These are phyloP conservation scores for Acacia crassicarpa DNA, from an alignment of 306 rosid species.

Conservation along the genomic window DNA sequence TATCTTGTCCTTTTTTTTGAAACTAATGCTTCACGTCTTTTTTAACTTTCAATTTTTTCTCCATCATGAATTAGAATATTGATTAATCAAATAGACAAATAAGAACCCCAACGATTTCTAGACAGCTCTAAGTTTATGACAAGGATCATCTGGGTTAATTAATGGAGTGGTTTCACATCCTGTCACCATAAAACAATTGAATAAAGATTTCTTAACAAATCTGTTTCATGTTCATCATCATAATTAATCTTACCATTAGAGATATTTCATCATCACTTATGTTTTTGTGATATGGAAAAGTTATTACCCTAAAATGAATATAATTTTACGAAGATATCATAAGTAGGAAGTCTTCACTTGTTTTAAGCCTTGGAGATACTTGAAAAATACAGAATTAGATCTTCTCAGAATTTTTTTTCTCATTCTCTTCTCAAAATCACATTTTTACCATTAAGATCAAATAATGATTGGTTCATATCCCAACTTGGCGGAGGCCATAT, in stretches of 20 bases:
- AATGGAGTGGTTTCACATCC: slow-evolving; percentile 9
- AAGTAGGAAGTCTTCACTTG: not conserved
- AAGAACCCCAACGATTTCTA: too few relatives aligned
- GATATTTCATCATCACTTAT: not conserved
- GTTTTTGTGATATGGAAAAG: not conserved
- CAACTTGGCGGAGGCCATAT: not conserved
- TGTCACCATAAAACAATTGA: not conserved
- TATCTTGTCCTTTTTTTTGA: not conserved
- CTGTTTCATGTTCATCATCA: not conserved
- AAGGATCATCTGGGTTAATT: not conserved
- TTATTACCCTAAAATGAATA: not conserved
- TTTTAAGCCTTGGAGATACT: not conserved
- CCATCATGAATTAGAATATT: not conserved
- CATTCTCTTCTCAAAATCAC: too few relatives aligned
- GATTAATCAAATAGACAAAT: not conserved
- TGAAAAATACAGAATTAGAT: accelerated
- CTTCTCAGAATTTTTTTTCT: too few relatives aligned
- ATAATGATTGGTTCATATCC: not conserved
- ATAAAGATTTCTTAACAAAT: not conserved
- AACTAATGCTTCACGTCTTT: too few relatives aligned
- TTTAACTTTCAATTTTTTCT: too few relatives aligned
- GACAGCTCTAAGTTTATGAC: not conserved
- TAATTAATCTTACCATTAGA: not conserved
- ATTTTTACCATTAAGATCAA: too few relatives aligned
- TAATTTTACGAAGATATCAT: not conserved